These are phyloP conservation scores for Lagerstroemia speciosa DNA, from an alignment of 345 rosid genomes.

Conservation along the genomic window DNA sequence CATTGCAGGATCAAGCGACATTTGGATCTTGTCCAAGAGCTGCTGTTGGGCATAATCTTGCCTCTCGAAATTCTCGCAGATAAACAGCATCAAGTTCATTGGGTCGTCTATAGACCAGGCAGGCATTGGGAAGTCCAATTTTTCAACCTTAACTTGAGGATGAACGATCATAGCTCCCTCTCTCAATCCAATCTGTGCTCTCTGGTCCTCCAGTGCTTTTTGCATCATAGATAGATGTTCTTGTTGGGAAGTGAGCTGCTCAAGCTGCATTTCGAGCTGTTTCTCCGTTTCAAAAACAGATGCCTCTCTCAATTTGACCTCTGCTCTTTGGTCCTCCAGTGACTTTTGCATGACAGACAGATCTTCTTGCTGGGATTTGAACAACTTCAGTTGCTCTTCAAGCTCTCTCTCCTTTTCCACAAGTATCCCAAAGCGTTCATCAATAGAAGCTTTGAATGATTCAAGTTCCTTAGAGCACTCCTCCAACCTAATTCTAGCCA, in stretches of 20 bases:
- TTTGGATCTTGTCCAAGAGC: conserved; percentile 10
- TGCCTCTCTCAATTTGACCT: conserved; percentile 1
- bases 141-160: conserved; percentile 2
- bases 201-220: background rate
- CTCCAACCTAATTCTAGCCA: background rate
- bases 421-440: background rate
- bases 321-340: background rate
- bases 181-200: background rate
- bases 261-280: background rate
- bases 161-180: background rate
- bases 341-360: conserved; percentile 3
- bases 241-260: background rate
- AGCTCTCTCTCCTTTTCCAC: background rate
- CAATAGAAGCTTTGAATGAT: background rate
- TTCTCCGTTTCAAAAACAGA: background rate
- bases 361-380: background rate
- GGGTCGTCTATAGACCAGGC: conserved; percentile 5
- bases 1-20: conserved; percentile 26
- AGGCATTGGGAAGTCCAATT: background rate
- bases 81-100: conserved; percentile 15
- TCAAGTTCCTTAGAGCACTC: background rate
- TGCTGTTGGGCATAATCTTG: conserved; percentile 9
- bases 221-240: background rate
- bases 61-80: conserved; percentile 14
- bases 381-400: background rate